phyloP scores from a whole-genome alignment of 176 grass and related monocot species.

The Eleusine indica region DNA sequence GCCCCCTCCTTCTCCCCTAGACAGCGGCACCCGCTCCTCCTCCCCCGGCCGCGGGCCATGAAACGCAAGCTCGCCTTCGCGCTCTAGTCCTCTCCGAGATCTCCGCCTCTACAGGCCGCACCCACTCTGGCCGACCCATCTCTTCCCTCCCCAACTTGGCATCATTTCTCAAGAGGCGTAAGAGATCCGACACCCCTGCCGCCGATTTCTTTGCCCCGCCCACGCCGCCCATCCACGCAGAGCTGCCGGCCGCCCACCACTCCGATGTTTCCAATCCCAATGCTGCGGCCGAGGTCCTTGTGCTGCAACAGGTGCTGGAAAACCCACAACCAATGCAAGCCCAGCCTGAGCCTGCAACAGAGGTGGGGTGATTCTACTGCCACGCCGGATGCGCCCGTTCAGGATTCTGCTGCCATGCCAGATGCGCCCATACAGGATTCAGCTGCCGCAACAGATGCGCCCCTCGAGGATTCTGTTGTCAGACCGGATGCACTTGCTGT shows the following conservation, averaged over 20 bases:
- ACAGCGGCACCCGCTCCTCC: neutral
- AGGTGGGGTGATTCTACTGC: neutral
- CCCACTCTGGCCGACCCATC: conserved; percentile 53
- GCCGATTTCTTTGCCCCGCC: conserved; percentile 45
- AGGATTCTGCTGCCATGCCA: no score
- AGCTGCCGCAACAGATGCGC: neutral
- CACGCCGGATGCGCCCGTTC: no score
- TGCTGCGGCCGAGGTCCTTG: neutral
- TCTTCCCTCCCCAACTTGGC: conserved; percentile 7
- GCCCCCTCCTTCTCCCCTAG: no score
- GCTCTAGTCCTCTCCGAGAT: conserved; percentile 47
- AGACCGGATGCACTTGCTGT: neutral
- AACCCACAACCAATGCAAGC: neutral
- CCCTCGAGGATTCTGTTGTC: neutral
- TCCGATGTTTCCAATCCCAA: conserved; percentile 7
- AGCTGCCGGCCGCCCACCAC: conserved; percentile 28
- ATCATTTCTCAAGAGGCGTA: conserved; percentile 43
- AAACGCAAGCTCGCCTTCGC: conserved; percentile 72
- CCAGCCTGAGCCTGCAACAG: neutral
- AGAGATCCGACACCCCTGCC: conserved; percentile 38
- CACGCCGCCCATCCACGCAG: conserved; percentile 49
- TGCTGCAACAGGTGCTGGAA: neutral
- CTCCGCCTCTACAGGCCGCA: conserved; percentile 49
- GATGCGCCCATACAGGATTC: neutral
- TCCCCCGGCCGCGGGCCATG: conserved; percentile 46